Base-by-base conservation (phyloP, 306 rosid genomes). In the apple (Malus domestica) region DNA sequence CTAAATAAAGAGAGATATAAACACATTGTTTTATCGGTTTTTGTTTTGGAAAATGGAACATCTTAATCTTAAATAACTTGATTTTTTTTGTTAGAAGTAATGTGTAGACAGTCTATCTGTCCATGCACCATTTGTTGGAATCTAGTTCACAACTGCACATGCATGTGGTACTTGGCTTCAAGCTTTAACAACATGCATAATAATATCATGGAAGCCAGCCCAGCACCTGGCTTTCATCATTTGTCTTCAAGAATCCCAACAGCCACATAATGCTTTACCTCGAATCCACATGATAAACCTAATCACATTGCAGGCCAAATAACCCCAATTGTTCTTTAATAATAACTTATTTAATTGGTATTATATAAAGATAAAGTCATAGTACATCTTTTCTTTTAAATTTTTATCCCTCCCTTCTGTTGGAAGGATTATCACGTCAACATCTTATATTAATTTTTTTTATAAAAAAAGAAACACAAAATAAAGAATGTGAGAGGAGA, bases 101-200 rank as follows among this genome's bases (percentile, higher is more conserved):
- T 9, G 33, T 49, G 44, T 27, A 10, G 19, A 12, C 8, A 22
- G 42, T 3, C 27, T 27, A 27, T 27, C 42, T 63, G 68, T 63
- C n/a, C 10, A 16, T 7, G 15, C n/a, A 35, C 54, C 54, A 52
- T 29, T 70, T 38, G 76, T 14, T 72, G 54, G 67, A 72, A 72
- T 72, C 66, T 4, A 27, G 67, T 35, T 35, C 76, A 58, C 76
- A 23, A 27, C 54, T 35, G n/a, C 76, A 58, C 76, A 23, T 72
- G 76, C 76, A 40, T 58, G 76, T 9, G 22, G 10, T 57, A 57
- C 61, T 57, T 57, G 18, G 54, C 49, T n/a, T 22, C 38, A 57
- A 19, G 45, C 65, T 71, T 49, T 49, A 49, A 2, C 18, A 71
- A 54, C 65, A 71, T 55, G 76, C 67, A 23, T 15, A 8, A 54